Percentiles rank a stretch among this genome's conserved stretches.
phyloP scores from a whole-genome alignment of 805 yeast species.

The Candida palmyrensis region DNA sequence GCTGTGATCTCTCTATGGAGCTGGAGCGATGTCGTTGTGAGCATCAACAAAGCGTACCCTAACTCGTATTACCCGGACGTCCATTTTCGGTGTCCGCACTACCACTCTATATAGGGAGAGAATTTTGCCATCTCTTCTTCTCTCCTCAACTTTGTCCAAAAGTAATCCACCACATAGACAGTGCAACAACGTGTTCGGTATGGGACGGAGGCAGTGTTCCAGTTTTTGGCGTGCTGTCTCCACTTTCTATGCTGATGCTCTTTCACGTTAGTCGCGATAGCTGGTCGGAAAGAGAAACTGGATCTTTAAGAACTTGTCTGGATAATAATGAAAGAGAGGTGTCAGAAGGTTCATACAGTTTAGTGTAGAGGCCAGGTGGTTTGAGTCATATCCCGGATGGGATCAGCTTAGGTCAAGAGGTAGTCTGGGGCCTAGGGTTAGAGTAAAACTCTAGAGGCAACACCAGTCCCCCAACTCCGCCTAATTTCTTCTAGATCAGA shows the following conservation, averaged over 20 bases:
- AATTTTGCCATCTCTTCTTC: constrained; percentile 8
- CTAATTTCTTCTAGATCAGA: too few species aligned
- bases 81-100: too few species aligned
- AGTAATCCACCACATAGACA: constrained; percentile 66
- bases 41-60: too few species aligned
- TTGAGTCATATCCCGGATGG: too few species aligned
- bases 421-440: too few species aligned
- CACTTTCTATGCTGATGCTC: constrained; percentile 2
- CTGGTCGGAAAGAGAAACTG: constrained; percentile 42
- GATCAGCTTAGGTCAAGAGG: too few species aligned
- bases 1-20: too few species aligned
- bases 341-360: constrained; percentile 42
- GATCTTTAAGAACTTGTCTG: constrained; percentile 48
- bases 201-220: constrained; percentile 12
- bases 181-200: constrained; percentile 43
- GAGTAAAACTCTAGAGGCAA: too few species aligned
- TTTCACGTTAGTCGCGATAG: constrained; percentile 35
- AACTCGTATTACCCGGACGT: constrained; percentile 3
- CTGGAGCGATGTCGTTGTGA: too few species aligned
- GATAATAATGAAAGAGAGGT: constrained; percentile 47
- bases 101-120: constrained; percentile 1
- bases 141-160: constrained; percentile 58
- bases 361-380: too few species aligned
- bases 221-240: constrained; percentile 24
- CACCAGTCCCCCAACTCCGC: too few species aligned